Percentiles rank a stretch among this genome's conserved stretches.
These are phyloP conservation scores for Oenanthe javanica DNA, from an alignment of 140 eudicot genomes.

Conservation along the genomic window DNA sequence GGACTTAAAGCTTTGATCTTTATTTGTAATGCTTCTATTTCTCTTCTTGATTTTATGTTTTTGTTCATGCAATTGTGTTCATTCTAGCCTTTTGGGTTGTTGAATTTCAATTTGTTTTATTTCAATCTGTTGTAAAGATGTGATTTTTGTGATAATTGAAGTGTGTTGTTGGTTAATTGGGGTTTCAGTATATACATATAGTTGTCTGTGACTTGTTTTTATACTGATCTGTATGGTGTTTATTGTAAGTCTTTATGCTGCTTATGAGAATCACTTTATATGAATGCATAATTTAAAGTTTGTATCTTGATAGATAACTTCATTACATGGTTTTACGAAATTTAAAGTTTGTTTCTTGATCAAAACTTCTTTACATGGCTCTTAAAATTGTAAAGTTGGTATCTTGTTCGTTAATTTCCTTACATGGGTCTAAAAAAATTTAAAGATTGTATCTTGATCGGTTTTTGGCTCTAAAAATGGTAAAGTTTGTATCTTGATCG, in stretches of 20 bases:
- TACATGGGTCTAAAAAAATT: background rate
- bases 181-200: background rate
- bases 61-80: background rate
- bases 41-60: background rate
- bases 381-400: background rate
- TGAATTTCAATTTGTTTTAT: background rate
- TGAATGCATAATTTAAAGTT: background rate
- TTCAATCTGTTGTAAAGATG: background rate
- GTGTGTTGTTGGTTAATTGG: constrained; percentile 8
- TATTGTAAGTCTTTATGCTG: background rate
- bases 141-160: background rate
- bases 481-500: background rate
- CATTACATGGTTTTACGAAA: background rate
- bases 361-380: background rate
- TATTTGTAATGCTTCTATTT: background rate
- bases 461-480: too few species aligned
- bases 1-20: constrained; percentile 14
- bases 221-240: background rate
- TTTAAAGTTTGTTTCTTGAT: background rate
- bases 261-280: background rate
- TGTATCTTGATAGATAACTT: background rate
- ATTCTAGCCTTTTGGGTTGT: background rate
- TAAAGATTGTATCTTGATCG: background rate
- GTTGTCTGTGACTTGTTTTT: background rate
- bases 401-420: background rate